Evolutionary conservation across 2,329 filamentous ascomycete genomes (phyloP).

Genomic region (Stagonosporopsis chrysanthemi): DNA sequence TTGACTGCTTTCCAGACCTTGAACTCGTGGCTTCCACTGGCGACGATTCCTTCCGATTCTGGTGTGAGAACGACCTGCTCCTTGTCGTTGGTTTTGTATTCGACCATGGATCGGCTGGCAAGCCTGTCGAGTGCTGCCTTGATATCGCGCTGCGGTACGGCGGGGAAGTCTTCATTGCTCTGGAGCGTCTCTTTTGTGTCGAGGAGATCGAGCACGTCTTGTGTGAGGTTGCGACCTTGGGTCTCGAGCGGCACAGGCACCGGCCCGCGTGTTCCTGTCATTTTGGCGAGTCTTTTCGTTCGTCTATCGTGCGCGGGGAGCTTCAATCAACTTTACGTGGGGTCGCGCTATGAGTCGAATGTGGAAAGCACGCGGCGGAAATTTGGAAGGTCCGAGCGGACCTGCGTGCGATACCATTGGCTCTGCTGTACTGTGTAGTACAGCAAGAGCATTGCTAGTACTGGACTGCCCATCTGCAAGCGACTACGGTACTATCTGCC

Average conservation of each 20-base stretch:
- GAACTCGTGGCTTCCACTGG: constrained; percentile 59
- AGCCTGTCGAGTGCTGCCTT: constrained; percentile 91
- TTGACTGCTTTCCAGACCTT: constrained; percentile 60
- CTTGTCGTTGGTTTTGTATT: constrained; percentile 81
- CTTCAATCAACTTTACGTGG: constrained; percentile 27
- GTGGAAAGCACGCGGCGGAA: constrained; percentile 33
- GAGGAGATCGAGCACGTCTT: constrained; percentile 80
- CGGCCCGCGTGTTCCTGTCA: constrained; percentile 57
- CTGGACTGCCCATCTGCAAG: neutral
- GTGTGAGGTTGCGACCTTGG: constrained; percentile 64
- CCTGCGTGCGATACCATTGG: constrained; percentile 28
- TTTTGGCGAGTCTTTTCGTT: constrained; percentile 35
- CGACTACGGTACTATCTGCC: too few relatives aligned
- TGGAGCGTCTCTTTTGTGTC: constrained; percentile 58
- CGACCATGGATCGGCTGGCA: constrained; percentile 82
- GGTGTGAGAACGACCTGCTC: constrained; percentile 79
- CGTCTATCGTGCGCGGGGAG: constrained; percentile 19
- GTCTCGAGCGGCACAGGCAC: constrained; percentile 54
- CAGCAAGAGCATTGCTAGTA: neutral
- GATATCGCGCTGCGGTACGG: constrained; percentile 60
- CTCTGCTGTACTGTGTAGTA: neutral
- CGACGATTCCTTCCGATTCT: constrained; percentile 78
- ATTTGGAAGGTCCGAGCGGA: constrained; percentile 35
- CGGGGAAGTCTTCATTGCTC: constrained; percentile 59
- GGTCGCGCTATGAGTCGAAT: constrained; percentile 39